Conservation (phyloP, 495 filamentous ascomycete genomes). For the Antarctomyces pellizariae region DNA sequence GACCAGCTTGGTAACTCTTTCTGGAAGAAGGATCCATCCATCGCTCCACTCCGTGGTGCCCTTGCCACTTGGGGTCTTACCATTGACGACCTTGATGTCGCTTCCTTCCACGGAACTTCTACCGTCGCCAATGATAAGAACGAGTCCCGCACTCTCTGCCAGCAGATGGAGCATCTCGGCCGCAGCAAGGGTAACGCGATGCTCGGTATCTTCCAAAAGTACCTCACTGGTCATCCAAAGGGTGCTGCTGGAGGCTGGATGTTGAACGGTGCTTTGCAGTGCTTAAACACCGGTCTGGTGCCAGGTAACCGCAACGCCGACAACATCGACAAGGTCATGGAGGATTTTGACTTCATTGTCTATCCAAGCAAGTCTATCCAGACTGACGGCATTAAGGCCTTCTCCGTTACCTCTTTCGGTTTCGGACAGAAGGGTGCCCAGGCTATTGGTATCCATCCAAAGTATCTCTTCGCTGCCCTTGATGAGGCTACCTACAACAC, state of each 20-base stretch:
- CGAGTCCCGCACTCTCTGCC: slow-evolving; percentile 91
- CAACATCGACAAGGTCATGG: slow-evolving; percentile 88
- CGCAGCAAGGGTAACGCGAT: slow-evolving; percentile 90
- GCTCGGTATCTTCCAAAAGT: slow-evolving; percentile 97
- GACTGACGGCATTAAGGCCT: slow-evolving; percentile 93
- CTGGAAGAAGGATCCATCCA: slow-evolving; percentile 85
- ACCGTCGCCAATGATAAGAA: slow-evolving; percentile 99
- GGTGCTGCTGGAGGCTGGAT: slow-evolving; percentile 98
- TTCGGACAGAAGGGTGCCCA: slow-evolving; percentile 99
- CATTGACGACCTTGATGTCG: slow-evolving; percentile 83
- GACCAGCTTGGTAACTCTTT: slow-evolving; percentile 90
- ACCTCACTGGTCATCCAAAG: slow-evolving; percentile 96
- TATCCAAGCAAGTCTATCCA: slow-evolving; percentile 90
- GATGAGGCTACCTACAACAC: slow-evolving; percentile 58
- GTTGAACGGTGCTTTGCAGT: slow-evolving; percentile 94
- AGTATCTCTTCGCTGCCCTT: slow-evolving; percentile 87
- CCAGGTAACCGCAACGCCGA: slow-evolving; percentile 96
- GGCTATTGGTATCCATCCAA: slow-evolving; percentile 87
- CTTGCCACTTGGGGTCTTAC: slow-evolving; percentile 95
- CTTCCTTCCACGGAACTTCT: slow-evolving; percentile 96
- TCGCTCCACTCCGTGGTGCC: slow-evolving; percentile 83
- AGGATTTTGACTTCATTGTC: slow-evolving; percentile 92
- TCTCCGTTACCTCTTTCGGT: slow-evolving; percentile 96
- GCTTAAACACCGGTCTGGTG: slow-evolving; percentile 77
- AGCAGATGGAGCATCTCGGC: slow-evolving; percentile 87